Conservation (phyloP, 1,139 yeast species). For the Geotrichum fermentans region DNA sequence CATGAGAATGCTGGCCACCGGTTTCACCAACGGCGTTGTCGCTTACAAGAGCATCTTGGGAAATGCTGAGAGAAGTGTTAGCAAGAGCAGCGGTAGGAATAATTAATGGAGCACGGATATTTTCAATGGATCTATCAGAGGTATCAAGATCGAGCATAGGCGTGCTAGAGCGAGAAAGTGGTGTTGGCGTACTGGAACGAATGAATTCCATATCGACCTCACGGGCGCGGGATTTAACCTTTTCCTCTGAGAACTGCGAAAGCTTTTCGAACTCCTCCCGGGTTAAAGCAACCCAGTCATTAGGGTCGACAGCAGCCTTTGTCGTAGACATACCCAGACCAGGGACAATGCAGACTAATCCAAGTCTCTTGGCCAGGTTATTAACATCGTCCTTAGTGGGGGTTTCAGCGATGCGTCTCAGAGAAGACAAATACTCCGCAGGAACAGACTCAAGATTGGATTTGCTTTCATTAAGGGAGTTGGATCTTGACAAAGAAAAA, state of each 20-base stretch:
- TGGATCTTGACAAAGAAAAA: conserved; percentile 9
- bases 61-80: too few relatives aligned
- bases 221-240: conserved; percentile 12
- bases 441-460: conserved; percentile 35
- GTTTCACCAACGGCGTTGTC: too few relatives aligned
- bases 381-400: conserved; percentile 36
- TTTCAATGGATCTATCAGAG: background rate
- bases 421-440: conserved; percentile 32
- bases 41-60: too few relatives aligned
- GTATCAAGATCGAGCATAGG: background rate
- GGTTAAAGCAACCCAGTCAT: conserved; percentile 47
- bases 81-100: background rate
- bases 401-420: conserved; percentile 35
- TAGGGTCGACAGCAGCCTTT: conserved; percentile 10
- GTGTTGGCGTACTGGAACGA: conserved; percentile 12
- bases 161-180: conserved; percentile 12
- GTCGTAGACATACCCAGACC: conserved; percentile 13
- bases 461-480: conserved; percentile 10
- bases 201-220: conserved; percentile 10
- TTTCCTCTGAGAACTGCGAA: conserved; percentile 19
- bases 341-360: conserved; percentile 22
- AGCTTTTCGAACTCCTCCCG: conserved; percentile 29
- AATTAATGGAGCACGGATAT: background rate
- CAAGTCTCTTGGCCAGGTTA: conserved; percentile 31
- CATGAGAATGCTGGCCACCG: too few relatives aligned